Evolutionary conservation across 164 flowering plant genomes (phyloP).

Genomic region (Stephania yunnanensis): DNA sequence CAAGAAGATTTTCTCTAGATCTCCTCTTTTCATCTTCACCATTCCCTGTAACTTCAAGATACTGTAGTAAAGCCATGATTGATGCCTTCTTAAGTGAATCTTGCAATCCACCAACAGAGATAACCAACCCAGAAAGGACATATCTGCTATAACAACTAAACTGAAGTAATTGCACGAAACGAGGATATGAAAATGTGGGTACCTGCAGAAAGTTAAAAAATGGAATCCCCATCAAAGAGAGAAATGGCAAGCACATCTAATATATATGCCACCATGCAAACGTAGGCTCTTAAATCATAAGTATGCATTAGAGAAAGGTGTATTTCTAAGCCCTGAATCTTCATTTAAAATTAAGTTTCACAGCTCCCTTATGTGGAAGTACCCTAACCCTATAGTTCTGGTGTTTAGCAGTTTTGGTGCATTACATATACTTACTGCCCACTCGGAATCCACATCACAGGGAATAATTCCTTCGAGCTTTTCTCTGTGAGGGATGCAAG

Average conservation of each 20-base stretch:
- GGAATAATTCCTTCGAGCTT: slow-evolving; percentile 60
- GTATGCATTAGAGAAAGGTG: not conserved
- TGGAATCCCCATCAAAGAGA: slow-evolving; percentile 7
- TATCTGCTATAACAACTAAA: slow-evolving; percentile 64
- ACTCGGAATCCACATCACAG: slow-evolving; percentile 39
- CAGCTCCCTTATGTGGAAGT: too few relatives aligned
- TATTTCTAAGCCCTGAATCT: too few relatives aligned
- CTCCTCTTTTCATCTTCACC: slow-evolving; percentile 22
- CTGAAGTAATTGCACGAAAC: slow-evolving; percentile 66
- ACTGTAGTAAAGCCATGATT: slow-evolving; percentile 61
- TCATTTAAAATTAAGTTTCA: too few relatives aligned
- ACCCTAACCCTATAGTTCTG: too few relatives aligned
- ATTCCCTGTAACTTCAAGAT: slow-evolving; percentile 43
- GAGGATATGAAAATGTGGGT: slow-evolving; percentile 75
- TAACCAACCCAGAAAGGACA: slow-evolving; percentile 82
- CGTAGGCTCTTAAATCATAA: not conserved
- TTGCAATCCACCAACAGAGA: slow-evolving; percentile 85
- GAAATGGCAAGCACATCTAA: too few relatives aligned
- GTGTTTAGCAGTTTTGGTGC: too few relatives aligned
- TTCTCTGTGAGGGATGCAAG: slow-evolving; percentile 62
- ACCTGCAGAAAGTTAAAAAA: slow-evolving; percentile 46
- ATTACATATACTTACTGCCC: slow-evolving; percentile 58
- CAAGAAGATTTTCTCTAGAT: slow-evolving; percentile 43
- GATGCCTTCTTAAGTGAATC: slow-evolving; percentile 85
- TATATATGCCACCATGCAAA: not conserved